A percentile compares a stretch with the other conserved stretches of the same genome.
Conservation (phyloP, 169 alveolate genomes). For the Eimeria acervulina region DNA sequence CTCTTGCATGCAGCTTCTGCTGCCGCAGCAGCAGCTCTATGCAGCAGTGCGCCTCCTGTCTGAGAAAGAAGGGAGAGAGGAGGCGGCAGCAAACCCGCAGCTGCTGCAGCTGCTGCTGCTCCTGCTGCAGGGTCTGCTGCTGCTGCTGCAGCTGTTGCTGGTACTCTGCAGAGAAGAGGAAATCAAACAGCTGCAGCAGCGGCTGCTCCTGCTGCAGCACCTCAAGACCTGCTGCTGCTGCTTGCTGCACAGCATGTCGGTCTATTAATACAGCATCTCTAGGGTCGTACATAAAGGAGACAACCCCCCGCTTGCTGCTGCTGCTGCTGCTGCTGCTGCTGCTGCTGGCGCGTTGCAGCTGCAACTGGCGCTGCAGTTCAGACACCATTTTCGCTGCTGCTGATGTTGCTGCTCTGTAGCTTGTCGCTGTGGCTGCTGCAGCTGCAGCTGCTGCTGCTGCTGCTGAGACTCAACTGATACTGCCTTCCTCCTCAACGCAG, state of each 20-base stretch:
- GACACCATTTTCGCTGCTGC: slow-evolving; percentile 35
- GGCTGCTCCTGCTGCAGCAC: slow-evolving; percentile 72
- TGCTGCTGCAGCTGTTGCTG: not conserved
- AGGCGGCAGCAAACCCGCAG: slow-evolving; percentile 44
- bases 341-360: slow-evolving; percentile 63
- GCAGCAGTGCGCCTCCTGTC: slow-evolving; percentile 30
- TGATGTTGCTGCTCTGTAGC: not conserved
- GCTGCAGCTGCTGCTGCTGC: not conserved
- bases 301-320: slow-evolving; percentile 22
- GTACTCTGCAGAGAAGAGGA: not conserved
- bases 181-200: slow-evolving; percentile 43
- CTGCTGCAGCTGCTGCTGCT: slow-evolving; percentile 72
- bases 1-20: slow-evolving; percentile 30
- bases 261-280: slow-evolving; percentile 38
- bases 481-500: not conserved
- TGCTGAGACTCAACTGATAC: not conserved
- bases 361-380: slow-evolving; percentile 48
- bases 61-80: slow-evolving; percentile 28
- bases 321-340: slow-evolving; percentile 52
- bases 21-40: slow-evolving; percentile 59
- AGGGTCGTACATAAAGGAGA: slow-evolving; percentile 50
- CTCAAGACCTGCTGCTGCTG: slow-evolving; percentile 44
- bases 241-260: slow-evolving; percentile 38
- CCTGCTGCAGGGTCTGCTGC: too few species aligned
- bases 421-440: not conserved